These are phyloP conservation scores for Coleophoma crateriformis DNA, from an alignment of 2,329 filamentous ascomycete species.

Conservation along the genomic window DNA sequence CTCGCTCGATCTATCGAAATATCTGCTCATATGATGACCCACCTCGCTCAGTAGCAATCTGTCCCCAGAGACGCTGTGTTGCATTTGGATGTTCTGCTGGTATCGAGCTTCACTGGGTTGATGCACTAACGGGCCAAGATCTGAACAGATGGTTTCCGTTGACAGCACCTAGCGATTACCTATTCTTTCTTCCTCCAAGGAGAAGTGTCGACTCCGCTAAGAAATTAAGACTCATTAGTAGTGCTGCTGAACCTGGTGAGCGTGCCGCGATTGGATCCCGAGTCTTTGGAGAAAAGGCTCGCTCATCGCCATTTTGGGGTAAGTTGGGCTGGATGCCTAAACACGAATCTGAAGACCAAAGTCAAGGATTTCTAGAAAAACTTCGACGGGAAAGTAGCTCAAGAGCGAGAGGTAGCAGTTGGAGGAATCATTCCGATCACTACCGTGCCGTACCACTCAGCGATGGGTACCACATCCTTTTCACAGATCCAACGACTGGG, in stretches of 20 bases:
- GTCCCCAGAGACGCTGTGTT: slow-evolving; percentile 57
- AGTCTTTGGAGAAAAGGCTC: slow-evolving; percentile 16
- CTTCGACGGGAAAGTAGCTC: slow-evolving; percentile 8
- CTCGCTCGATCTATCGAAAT: slow-evolving; percentile 32
- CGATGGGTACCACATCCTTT: slow-evolving; percentile 60
- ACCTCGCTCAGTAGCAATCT: slow-evolving; percentile 60
- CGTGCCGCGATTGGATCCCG: slow-evolving; percentile 18
- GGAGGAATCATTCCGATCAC: slow-evolving; percentile 41
- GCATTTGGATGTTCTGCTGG: slow-evolving; percentile 59
- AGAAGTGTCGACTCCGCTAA: slow-evolving; percentile 44
- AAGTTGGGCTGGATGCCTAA: slow-evolving; percentile 9
- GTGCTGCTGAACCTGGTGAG: slow-evolving; percentile 40
- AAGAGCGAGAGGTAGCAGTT: slow-evolving; percentile 7
- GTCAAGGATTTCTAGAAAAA: slow-evolving; percentile 10
- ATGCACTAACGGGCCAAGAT: slow-evolving; percentile 39
- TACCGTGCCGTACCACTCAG: slow-evolving; percentile 59
- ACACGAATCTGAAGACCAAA: slow-evolving; percentile 3
- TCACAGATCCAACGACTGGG: slow-evolving; percentile 53
- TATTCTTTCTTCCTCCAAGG: slow-evolving; percentile 55
- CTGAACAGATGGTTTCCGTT: slow-evolving; percentile 51
- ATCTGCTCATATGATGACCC: slow-evolving; percentile 58
- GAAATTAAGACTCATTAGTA: slow-evolving; percentile 58
- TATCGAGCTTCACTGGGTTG: slow-evolving; percentile 57
- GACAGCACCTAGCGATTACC: slow-evolving; percentile 45
- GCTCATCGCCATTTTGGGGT: slow-evolving; percentile 20